These are phyloP conservation scores for Colletotrichum caudatum DNA, from an alignment of 2,329 filamentous ascomycete genomes.

Conservation along the genomic window DNA sequence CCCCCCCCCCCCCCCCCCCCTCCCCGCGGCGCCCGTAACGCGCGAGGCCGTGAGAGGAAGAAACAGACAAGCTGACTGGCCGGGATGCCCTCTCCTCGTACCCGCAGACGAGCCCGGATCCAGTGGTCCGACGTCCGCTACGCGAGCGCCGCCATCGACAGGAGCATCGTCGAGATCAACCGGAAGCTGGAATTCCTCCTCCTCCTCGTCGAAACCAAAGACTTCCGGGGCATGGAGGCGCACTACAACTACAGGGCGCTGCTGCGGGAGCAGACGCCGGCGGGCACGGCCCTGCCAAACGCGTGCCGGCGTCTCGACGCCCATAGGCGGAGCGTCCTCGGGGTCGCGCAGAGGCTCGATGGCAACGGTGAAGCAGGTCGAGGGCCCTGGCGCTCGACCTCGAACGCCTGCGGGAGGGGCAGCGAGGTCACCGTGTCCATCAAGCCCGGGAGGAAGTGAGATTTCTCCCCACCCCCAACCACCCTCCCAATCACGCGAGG, in stretches of 20 bases:
- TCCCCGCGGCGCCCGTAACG: too few species aligned
- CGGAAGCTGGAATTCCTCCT: conserved; percentile 24
- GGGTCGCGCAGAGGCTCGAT: conserved; percentile 8
- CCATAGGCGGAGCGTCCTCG: conserved; percentile 9
- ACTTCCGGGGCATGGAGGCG: conserved; percentile 25
- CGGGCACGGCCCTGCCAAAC: conserved; percentile 24
- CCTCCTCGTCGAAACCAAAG: conserved; percentile 10
- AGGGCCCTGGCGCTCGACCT: conserved; percentile 8
- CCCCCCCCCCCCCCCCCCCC: too few species aligned
- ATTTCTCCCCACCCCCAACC: not conserved
- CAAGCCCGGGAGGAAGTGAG: conserved; percentile 13
- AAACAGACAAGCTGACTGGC: not conserved
- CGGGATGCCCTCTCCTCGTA: too few species aligned
- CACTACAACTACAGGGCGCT: conserved; percentile 8
- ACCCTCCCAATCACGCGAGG: too few species aligned
- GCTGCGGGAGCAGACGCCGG: conserved; percentile 7
- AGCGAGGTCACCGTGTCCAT: conserved; percentile 29
- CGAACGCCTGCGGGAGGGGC: not conserved
- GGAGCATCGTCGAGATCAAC: conserved; percentile 10
- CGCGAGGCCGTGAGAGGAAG: not conserved
- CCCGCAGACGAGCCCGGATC: not conserved
- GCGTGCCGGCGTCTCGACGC: conserved; percentile 22
- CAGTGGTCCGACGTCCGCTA: not conserved
- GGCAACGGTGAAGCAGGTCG: conserved; percentile 10
- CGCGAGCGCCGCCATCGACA: not conserved